phyloP scores from a whole-genome alignment of 257 asterid species.

The Lantana camara region DNA sequence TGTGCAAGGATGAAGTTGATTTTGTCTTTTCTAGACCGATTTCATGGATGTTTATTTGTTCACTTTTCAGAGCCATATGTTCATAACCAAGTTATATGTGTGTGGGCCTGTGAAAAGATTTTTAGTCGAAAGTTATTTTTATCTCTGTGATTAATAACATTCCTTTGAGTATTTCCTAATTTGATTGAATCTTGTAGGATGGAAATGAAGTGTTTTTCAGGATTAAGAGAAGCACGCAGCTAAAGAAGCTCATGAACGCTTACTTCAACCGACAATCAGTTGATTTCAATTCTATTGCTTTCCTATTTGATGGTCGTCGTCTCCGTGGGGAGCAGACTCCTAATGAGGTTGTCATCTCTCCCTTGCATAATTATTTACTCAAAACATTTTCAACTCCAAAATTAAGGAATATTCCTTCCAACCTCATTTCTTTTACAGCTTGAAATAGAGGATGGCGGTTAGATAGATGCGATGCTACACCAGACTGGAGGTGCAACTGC shows the following conservation, averaged over 20 bases:
- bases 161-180: too few relatives aligned
- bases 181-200: too few relatives aligned
- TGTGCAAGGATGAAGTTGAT: not conserved
- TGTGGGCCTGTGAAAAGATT: slow-evolving; percentile 32
- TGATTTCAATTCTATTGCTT: slow-evolving; percentile 54
- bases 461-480: slow-evolving; percentile 56
- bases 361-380: not conserved
- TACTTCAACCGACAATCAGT: slow-evolving; percentile 66
- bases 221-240: too few relatives aligned
- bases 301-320: slow-evolving; percentile 63
- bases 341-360: too few relatives aligned
- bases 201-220: too few relatives aligned
- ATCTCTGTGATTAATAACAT: too few relatives aligned
- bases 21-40: not conserved
- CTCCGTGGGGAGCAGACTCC: too few relatives aligned
- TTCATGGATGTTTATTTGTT: not conserved
- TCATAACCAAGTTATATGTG: not conserved
- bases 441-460: slow-evolving; percentile 54
- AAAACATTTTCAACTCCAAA: not conserved
- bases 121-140: too few relatives aligned
- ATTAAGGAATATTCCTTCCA: not conserved
- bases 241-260: slow-evolving; percentile 80
- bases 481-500: slow-evolving; percentile 44
- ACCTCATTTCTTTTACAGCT: slow-evolving; percentile 31
- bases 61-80: not conserved